phyloP scores from a whole-genome alignment of 1,284 basidiomycete species.

The Entoloma clypeatum region DNA sequence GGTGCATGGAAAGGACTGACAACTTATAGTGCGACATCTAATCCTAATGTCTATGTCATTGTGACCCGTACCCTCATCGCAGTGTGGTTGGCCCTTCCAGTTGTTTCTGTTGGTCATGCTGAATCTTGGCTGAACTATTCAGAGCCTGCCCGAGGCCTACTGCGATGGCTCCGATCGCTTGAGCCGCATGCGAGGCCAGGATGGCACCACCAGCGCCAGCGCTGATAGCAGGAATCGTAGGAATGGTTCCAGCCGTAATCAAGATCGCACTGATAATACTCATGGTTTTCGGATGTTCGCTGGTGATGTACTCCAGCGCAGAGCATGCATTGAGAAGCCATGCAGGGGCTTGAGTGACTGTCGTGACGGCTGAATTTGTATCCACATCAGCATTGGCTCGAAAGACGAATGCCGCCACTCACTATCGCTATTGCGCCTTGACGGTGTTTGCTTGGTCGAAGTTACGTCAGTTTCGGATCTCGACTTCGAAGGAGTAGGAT shows the following conservation, averaged over 20 bases:
- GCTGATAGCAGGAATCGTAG: constrained; percentile 61
- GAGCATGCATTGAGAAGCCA: constrained; percentile 73
- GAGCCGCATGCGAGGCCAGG: constrained; percentile 64
- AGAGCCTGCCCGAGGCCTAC: constrained; percentile 58
- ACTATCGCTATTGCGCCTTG: constrained; percentile 27
- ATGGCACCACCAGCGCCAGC: constrained; percentile 66
- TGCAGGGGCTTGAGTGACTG: constrained; percentile 57
- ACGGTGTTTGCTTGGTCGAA: constrained; percentile 17
- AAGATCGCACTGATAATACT: constrained; percentile 68
- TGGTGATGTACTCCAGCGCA: constrained; percentile 67
- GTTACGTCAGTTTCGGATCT: constrained; percentile 27
- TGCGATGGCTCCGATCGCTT: constrained; percentile 72
- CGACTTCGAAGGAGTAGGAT: constrained; percentile 25
- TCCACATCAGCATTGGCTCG: constrained; percentile 1
- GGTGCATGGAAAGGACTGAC: too few relatives aligned
- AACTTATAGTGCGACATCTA: background rate
- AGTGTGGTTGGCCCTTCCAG: constrained; percentile 15
- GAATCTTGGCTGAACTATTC: constrained; percentile 28
- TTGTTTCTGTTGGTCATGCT: constrained; percentile 19
- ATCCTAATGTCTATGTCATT: background rate
- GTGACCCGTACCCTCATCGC: constrained; percentile 5
- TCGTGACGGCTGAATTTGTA: constrained; percentile 38
- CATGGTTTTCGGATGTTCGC: constrained; percentile 73
- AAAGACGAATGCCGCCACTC: constrained; percentile 14
- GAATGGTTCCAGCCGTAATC: constrained; percentile 70